These are phyloP conservation scores for Penicillium verhagenii DNA, from an alignment of 495 filamentous ascomycete species.

Conservation along the genomic window DNA sequence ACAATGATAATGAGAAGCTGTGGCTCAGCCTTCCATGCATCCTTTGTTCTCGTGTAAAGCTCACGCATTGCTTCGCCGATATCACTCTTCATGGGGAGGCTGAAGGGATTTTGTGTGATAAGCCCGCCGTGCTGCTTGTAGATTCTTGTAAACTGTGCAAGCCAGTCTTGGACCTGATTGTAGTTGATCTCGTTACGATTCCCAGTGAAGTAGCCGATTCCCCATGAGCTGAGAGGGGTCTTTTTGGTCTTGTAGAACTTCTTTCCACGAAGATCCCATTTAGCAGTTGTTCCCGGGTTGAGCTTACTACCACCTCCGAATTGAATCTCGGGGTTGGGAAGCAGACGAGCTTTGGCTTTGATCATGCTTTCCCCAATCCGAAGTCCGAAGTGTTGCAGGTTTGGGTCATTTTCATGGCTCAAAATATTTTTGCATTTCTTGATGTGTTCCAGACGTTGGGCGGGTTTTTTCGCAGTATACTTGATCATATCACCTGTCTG, in stretches of 20 bases:
- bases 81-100: conserved; percentile 36
- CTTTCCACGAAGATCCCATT: conserved; percentile 82
- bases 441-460: conserved; percentile 60
- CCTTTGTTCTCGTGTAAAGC: conserved; percentile 50
- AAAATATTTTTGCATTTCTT: conserved; percentile 63
- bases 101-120: conserved; percentile 40
- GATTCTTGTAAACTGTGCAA: conserved; percentile 54
- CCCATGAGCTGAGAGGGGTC: conserved; percentile 65
- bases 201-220: conserved; percentile 55
- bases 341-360: conserved; percentile 64
- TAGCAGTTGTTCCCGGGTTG: conserved; percentile 60
- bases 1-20: conserved; percentile 74
- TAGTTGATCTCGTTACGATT: conserved; percentile 38
- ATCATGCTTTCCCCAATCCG: conserved; percentile 61
- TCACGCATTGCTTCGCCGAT: conserved; percentile 51
- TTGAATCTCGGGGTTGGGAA: conserved; percentile 66
- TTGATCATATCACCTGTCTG: conserved; percentile 82
- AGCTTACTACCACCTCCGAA: conserved; percentile 52
- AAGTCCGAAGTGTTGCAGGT: conserved; percentile 67
- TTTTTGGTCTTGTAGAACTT: conserved; percentile 67
- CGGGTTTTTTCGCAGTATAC: conserved; percentile 69
- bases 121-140: conserved; percentile 73
- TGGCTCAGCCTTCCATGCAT: conserved; percentile 44
- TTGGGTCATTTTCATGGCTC: conserved; percentile 64
- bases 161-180: conserved; percentile 54